Conservation (phyloP, 331 rosid species). For the Malus hybrid region DNA sequence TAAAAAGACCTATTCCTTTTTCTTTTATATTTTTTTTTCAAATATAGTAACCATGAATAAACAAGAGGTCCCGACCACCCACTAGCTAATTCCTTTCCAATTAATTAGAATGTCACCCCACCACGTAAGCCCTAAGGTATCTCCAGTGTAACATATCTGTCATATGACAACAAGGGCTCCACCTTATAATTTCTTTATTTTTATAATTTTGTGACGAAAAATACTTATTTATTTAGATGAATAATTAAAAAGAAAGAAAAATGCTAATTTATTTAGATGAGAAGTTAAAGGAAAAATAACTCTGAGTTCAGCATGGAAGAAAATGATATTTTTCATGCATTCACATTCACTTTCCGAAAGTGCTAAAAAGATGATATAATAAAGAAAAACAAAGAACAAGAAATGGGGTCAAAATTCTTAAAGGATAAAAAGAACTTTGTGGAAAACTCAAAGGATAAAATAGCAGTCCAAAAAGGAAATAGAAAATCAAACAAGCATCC, state of each 20-base stretch:
- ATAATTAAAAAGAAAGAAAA: not conserved
- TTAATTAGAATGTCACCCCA: not conserved
- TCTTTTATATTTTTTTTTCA: not conserved
- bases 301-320: constrained; percentile 19
- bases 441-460: constrained; percentile 33
- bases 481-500: constrained; percentile 30
- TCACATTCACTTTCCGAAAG: constrained; percentile 38
- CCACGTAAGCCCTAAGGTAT: constrained; percentile 1
- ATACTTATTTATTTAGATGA: too few species aligned
- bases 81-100: not conserved
- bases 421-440: constrained; percentile 15
- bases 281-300: not conserved
- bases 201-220: not conserved
- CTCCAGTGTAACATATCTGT: not conserved
- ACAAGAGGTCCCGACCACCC: not conserved
- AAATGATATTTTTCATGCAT: constrained; percentile 36
- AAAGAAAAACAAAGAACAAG: not conserved
- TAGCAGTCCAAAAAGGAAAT: constrained; percentile 35
- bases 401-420: constrained; percentile 3
- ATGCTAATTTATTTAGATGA: not conserved
- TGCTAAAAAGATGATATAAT: not conserved
- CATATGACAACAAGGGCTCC: constrained; percentile 6
- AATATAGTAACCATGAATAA: not conserved
- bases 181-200: not conserved
- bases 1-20: not conserved